Conservation (phyloP, 1,284 basidiomycete species). For the Cutaneotrichosporon spelunceum region DNA sequence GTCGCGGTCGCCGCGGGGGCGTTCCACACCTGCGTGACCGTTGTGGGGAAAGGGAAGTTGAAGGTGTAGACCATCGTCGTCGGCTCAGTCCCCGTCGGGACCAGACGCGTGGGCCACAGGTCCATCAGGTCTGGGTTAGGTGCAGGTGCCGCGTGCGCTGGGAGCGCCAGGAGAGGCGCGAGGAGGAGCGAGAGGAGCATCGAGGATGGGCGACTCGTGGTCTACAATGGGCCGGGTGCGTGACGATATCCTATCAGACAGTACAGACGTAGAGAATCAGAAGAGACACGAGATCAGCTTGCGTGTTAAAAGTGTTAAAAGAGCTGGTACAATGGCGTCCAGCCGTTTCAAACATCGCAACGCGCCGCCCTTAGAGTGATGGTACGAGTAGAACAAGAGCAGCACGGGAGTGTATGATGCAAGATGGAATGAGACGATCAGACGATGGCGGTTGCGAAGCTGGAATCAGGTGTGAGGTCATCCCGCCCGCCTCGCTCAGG, state of each 20-base stretch:
- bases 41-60: neutral
- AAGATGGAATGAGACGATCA: neutral
- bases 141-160: neutral
- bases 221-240: no score
- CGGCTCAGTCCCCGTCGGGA: neutral
- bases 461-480: constrained; percentile 1
- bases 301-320: no score
- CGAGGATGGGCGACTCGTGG: neutral
- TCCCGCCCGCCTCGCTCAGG: neutral
- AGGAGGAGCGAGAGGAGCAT: neutral
- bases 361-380: neutral
- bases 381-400: neutral
- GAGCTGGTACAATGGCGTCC: neutral
- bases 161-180: neutral
- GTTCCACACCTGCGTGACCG: neutral
- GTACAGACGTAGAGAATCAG: no score
- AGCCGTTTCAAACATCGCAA: neutral
- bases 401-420: neutral
- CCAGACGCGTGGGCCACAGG: neutral
- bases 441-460: neutral
- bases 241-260: no score
- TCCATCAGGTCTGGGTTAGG: neutral
- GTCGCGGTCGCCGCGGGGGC: neutral
- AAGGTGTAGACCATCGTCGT: neutral
- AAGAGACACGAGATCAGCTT: no score